Conservation (phyloP, 352 stramenopile species). For the Hyaloperonospora arabidopsidis region DNA sequence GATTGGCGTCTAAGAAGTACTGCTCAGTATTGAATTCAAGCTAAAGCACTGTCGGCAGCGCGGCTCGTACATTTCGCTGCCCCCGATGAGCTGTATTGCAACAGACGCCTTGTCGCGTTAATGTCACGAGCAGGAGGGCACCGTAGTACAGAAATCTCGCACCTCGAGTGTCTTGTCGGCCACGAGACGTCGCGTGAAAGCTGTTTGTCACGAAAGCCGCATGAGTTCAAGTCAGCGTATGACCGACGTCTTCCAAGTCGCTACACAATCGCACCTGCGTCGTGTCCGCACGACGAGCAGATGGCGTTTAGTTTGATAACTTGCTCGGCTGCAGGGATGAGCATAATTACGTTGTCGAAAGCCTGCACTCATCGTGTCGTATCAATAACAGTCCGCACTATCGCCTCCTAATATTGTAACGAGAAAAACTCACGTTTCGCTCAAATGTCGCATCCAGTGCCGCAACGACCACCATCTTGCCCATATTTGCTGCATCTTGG, state of each 20-base stretch:
- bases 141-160: background rate
- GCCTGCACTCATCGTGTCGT: slow-evolving; percentile 26
- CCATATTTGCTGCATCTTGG: slow-evolving; percentile 52
- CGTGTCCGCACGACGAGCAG: slow-evolving; percentile 66
- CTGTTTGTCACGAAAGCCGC: slow-evolving; percentile 16
- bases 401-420: no score
- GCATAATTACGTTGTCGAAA: slow-evolving; percentile 61
- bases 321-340: slow-evolving; percentile 67
- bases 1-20: slow-evolving; percentile 20
- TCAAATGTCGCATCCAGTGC: slow-evolving; percentile 73
- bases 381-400: no score
- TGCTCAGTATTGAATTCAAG: slow-evolving; percentile 14
- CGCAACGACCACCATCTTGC: slow-evolving; percentile 76
- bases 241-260: background rate
- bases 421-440: slow-evolving; percentile 35
- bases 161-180: slow-evolving; percentile 67
- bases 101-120: background rate
- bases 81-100: slow-evolving; percentile 57
- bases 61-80: slow-evolving; percentile 71
- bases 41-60: slow-evolving; percentile 73
- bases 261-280: slow-evolving; percentile 37
- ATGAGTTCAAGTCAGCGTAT: slow-evolving; percentile 3
- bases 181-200: slow-evolving; percentile 70
- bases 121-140: background rate
- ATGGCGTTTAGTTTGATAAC: slow-evolving; percentile 83